Evolutionary conservation across 164 flowering plant species (phyloP), one percentile per base, ranked within the genome.

Genomic region (Litsea cubeba): DNA sequence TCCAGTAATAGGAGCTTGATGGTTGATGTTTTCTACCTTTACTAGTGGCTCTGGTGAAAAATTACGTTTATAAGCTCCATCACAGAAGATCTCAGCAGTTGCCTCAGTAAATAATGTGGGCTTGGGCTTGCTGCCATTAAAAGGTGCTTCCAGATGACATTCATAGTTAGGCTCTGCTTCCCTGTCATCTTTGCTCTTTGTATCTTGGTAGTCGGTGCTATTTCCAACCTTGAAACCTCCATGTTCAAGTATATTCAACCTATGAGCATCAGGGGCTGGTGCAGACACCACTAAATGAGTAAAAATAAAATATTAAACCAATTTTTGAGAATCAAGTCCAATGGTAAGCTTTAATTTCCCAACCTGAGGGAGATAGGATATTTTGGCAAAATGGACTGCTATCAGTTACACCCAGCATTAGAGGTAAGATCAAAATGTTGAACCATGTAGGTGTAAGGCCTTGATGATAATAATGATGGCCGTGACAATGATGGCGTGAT

Each of bases 181-280:
- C 35, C 62, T 76, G 72, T 62, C 72, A 62, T 71, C 75, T 57
- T 74, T 81, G 74, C 70, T 79, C 79, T 81, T 83, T 14, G 24
- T 25, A 66, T 71, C 81, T 70, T 78, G 83, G 76, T 8, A 32
- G 62, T 86, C 84, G 73, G 65, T 73, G 20, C 28, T 12, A 75
- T 79, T 80, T 69, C 62, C 76, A 79, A 71, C 68, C 84, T 79
- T 85, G 67, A 77, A 51, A 78, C 73, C 87, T 80, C 84, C 86
- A 73, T 81, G 86, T 68, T 80, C 86, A 72, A 67, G 69, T 76
- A 78, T 79, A 73, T 83, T 89, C 68, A 80, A 71, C 66, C 76
- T 84, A 79, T 81, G 84, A 83, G 79, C 83, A 78, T 80, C 86
- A 82, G 78, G 73, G 75, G 84, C 72, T 75, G 82, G 80, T 71